Conservation (phyloP, 176 grass and related monocot genomes). For the Melocanna baccifera region DNA sequence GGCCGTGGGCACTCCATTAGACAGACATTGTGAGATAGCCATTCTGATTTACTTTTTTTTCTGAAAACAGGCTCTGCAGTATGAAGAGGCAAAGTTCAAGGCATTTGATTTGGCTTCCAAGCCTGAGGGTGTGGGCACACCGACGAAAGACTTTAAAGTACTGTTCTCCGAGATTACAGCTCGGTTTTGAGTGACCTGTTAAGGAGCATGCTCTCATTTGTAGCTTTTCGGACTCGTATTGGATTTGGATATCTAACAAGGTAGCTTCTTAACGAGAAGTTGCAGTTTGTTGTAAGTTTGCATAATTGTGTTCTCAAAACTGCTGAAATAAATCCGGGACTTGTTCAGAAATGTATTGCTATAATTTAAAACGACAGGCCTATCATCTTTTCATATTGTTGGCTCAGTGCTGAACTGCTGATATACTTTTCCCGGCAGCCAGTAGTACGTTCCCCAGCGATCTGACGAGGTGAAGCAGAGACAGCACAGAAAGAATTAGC, state of each 20-base stretch:
- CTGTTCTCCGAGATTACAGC: constrained; percentile 54
- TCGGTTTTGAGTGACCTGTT: constrained; percentile 40
- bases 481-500: neutral
- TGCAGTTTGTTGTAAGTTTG: constrained; percentile 8
- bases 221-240: neutral
- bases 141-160: constrained; percentile 64
- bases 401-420: neutral
- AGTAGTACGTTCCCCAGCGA: neutral
- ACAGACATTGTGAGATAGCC: neutral
- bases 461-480: neutral
- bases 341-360: neutral
- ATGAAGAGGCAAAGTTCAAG: constrained; percentile 77
- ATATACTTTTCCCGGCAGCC: neutral
- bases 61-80: constrained; percentile 59
- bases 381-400: neutral
- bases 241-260: neutral
- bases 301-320: neutral
- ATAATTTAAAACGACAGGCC: neutral
- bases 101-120: constrained; percentile 91
- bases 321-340: neutral
- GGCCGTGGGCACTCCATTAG: neutral
- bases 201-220: neutral
- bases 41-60: constrained; percentile 3
- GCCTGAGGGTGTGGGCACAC: constrained; percentile 59
- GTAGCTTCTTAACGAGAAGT: neutral